Evolutionary conservation across 345 rosid species (phyloP).

Genomic region (Populus deltoides): DNA sequence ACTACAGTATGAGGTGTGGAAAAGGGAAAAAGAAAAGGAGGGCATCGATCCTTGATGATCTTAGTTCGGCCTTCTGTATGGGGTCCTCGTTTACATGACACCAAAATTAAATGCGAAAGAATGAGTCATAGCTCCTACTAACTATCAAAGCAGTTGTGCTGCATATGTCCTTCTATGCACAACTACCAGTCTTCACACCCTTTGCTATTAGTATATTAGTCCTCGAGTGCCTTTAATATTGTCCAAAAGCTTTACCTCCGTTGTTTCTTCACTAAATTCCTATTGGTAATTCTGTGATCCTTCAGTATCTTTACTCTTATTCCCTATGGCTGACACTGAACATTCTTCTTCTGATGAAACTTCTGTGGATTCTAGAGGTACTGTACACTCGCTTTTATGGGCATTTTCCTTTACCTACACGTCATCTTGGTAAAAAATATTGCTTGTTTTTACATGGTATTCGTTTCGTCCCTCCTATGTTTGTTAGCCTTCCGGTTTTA

Average conservation of each 20-base stretch:
- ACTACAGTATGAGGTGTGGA: background rate
- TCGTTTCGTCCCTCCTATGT: background rate
- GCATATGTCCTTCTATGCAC: background rate
- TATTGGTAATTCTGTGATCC: background rate
- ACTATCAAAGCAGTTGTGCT: background rate
- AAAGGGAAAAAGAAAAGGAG: too few species aligned
- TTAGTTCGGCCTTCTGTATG: background rate
- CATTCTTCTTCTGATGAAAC: conserved; percentile 44
- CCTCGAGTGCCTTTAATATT: background rate
- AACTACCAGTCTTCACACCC: conserved; percentile 13
- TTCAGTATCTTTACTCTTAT: too few species aligned
- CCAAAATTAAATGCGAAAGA: background rate
- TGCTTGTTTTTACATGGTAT: background rate
- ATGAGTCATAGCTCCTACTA: background rate
- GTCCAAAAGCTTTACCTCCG: background rate
- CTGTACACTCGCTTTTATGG: background rate
- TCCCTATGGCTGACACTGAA: conserved; percentile 51
- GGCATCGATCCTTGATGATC: background rate
- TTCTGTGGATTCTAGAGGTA: conserved; percentile 38
- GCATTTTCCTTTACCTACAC: background rate
- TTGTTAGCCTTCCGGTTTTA: background rate
- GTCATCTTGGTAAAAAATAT: background rate
- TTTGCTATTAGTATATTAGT: background rate
- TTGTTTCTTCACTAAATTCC: background rate
- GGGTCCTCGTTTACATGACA: background rate